Evolutionary conservation across 1,284 basidiomycete genomes (phyloP), one percentile per base, ranked within the genome.

Genomic region (Cutaneotrichosporon cutaneum): DNA sequence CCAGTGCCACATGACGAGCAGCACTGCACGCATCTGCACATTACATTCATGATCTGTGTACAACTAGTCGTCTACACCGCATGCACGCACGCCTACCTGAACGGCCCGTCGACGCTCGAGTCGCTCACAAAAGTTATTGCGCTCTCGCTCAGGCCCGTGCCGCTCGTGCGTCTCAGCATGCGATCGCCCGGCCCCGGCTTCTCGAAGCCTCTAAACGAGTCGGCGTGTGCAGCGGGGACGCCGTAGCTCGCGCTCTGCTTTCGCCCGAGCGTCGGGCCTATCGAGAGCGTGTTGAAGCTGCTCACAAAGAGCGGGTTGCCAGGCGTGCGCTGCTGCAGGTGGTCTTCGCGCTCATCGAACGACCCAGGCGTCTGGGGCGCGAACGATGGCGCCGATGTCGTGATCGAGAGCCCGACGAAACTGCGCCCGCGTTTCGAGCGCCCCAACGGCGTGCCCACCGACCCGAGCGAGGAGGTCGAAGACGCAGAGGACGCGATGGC

Each of bases 41-140:
- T 36, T 13, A 16, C 13, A n/a, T 36, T 16, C 35, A 36, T 36
- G 30, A n/a, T 30, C 30, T 9, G 11, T n/a, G 18, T 42, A 42
- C 39, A 42, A 42, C 18, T 30, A 30, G 30, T 30, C 39, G 16
- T 42, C 39, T 42, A 42, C 39, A 42, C 39, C n/a, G 39, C 18
- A 42, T 18, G 7, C 39, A 6, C 7, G 18, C 39, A 9, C 39
- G 18, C 16, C 39, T 32, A 51, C 48, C 26, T 51, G 26, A 51
- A 51, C 26, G 48, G 26, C 16, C 48, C 48, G 26, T 54, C 52
- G 6, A 54, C 14, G 35, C 52, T 54, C 27, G 50, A 58, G 30
- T 77, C 77, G 48, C 72, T 76, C 10, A 67, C 76, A 62, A 78
- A 78, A 21, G 77, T 78, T 47, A 78, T 75, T 0, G 77, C 77